phyloP scores from a whole-genome alignment of 2,329 filamentous ascomycete species.

The Alternaria ethzedia region DNA sequence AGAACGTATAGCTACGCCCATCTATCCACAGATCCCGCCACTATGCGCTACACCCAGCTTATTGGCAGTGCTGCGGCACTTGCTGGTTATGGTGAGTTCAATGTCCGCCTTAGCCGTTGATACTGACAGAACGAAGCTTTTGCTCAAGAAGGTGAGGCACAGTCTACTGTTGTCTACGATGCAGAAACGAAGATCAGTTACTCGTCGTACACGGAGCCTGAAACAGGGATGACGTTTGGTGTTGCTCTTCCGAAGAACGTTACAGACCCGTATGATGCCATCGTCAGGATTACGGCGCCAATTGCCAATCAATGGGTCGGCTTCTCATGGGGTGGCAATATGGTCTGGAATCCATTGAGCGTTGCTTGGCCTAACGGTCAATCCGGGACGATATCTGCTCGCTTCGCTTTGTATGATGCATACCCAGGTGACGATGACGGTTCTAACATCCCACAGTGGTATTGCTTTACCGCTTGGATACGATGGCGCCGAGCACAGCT shows the following conservation, averaged over 20 bases:
- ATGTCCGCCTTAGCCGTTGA: background rate
- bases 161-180: conserved; percentile 40
- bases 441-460: conserved; percentile 30
- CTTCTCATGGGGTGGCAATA: conserved; percentile 41
- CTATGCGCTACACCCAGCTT: conserved; percentile 37
- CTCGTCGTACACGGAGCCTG: conserved; percentile 37
- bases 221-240: conserved; percentile 39
- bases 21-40: conserved; percentile 10
- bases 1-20: conserved; percentile 7
- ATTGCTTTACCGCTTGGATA: conserved; percentile 36
- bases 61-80: conserved; percentile 38
- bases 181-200: conserved; percentile 40
- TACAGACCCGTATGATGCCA: conserved; percentile 40
- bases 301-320: conserved; percentile 36
- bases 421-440: background rate
- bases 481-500: conserved; percentile 35
- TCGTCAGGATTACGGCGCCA: conserved; percentile 39
- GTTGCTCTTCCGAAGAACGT: conserved; percentile 38
- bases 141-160: conserved; percentile 39
- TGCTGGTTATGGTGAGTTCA: conserved; percentile 29
- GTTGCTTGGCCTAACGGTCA: conserved; percentile 40
- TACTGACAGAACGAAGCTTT: conserved; percentile 26
- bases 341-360: conserved; percentile 45
- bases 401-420: conserved; percentile 40
- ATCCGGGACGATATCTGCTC: conserved; percentile 34